Evolutionary conservation across 805 yeast species (phyloP).

Genomic region (Phaffomyces opuntiae): DNA sequence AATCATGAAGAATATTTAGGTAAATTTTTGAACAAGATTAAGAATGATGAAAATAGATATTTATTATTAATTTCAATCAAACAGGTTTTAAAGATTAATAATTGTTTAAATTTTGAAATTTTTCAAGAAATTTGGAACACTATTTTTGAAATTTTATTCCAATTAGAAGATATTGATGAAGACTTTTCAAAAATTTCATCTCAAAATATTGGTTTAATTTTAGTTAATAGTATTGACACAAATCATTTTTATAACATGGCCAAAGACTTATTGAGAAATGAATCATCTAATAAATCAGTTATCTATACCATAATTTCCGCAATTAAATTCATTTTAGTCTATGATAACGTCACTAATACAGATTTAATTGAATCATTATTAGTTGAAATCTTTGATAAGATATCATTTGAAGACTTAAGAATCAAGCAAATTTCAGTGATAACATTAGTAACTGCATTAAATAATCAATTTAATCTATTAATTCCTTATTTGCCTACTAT

Average conservation of each 20-base stretch:
- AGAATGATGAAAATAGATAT: constrained; percentile 17
- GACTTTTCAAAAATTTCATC: constrained; percentile 19
- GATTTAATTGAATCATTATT: constrained; percentile 19
- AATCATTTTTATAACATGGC: constrained; percentile 24
- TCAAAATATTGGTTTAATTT: constrained; percentile 20
- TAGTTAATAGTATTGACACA: constrained; percentile 24
- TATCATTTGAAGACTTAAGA: constrained; percentile 36
- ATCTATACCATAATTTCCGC: constrained; percentile 28
- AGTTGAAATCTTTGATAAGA: constrained; percentile 18
- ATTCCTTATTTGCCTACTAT: constrained; percentile 38
- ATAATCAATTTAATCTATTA: constrained; percentile 44
- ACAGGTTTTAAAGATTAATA: constrained; percentile 21
- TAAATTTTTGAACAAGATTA: constrained; percentile 27
- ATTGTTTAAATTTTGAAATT: constrained; percentile 17
- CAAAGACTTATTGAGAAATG: constrained; percentile 15
- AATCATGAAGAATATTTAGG: constrained; percentile 34
- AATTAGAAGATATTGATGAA: constrained; percentile 16
- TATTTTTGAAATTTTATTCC: constrained; percentile 11
- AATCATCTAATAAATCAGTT: constrained; percentile 12
- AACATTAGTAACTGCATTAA: constrained; percentile 52
- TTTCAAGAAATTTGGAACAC: constrained; percentile 24
- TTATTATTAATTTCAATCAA: constrained; percentile 27
- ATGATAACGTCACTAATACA: constrained; percentile 20
- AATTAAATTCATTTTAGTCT: constrained; percentile 30
- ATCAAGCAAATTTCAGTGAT: constrained; percentile 55